Evolutionary conservation across 768 basidiomycete species (phyloP).

Genomic region (Harrya chromipes): DNA sequence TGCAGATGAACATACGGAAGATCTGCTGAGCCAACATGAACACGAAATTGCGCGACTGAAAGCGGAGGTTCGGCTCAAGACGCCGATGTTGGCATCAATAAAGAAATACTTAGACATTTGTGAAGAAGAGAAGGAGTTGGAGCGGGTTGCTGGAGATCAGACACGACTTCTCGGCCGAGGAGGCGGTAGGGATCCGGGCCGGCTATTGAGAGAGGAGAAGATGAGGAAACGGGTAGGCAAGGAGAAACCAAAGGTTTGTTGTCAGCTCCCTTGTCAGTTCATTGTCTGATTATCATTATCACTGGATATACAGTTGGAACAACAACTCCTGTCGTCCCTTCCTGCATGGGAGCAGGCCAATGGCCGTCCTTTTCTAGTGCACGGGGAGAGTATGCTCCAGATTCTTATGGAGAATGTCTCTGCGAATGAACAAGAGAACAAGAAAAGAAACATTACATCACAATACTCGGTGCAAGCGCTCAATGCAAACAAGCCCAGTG

Average conservation of each 20-base stretch:
- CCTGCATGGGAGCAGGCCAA: constrained; percentile 84
- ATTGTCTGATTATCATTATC: background rate
- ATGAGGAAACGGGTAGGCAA: constrained; percentile 91
- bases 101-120: constrained; percentile 91
- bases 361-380: constrained; percentile 74
- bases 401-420: constrained; percentile 71
- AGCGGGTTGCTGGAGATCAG: constrained; percentile 76
- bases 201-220: constrained; percentile 91
- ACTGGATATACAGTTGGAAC: constrained; percentile 73
- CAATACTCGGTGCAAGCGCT: constrained; percentile 32
- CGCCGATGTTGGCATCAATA: constrained; percentile 68
- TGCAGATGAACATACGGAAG: constrained; percentile 84
- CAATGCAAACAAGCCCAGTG: constrained; percentile 17
- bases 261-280: background rate
- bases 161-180: constrained; percentile 78
- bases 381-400: constrained; percentile 78
- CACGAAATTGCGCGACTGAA: constrained; percentile 79
- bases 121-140: constrained; percentile 85
- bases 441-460: constrained; percentile 44
- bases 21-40: constrained; percentile 80
- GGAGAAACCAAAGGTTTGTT: constrained; percentile 83
- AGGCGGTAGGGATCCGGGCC: constrained; percentile 70
- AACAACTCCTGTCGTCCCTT: constrained; percentile 74
- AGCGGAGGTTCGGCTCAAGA: constrained; percentile 78
- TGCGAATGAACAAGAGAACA: constrained; percentile 79